A percentile compares a stretch with the other conserved stretches of the same genome.
Conservation (phyloP, 192 early-diverging fungal species). For the Physocladia obscura region DNA sequence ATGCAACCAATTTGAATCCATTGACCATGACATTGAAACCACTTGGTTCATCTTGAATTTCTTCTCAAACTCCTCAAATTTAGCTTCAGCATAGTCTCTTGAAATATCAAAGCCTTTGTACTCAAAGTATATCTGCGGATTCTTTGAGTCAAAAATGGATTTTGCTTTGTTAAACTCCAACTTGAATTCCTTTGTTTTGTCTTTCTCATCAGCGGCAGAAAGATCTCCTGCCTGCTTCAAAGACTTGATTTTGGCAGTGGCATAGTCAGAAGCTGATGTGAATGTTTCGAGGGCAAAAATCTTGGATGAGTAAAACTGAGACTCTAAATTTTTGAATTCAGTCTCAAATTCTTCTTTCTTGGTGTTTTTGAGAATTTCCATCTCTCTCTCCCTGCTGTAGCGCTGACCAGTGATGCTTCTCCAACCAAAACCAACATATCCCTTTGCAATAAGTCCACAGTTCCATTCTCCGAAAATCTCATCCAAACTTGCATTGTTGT, state of each 20-base stretch:
- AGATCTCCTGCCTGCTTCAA: background rate
- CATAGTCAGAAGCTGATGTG: too few relatives aligned
- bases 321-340: too few relatives aligned
- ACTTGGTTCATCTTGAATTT: background rate
- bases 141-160: too few relatives aligned
- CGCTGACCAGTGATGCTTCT: background rate
- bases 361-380: background rate
- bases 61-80: background rate
- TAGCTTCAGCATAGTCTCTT: background rate
- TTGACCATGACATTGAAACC: background rate
- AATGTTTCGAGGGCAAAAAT: too few relatives aligned
- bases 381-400: background rate
- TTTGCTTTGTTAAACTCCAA: too few relatives aligned
- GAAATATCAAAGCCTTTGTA: background rate
- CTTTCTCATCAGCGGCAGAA: background rate
- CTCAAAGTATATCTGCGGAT: background rate
- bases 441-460: background rate
- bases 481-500: background rate
- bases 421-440: background rate
- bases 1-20: background rate
- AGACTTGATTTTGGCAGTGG: too few relatives aligned
- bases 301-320: too few relatives aligned
- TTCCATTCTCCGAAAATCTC: background rate
- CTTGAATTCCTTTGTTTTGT: background rate
- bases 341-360: background rate